phyloP scores from a whole-genome alignment of 140 eudicot genomes.

The Oenanthe javanica region DNA sequence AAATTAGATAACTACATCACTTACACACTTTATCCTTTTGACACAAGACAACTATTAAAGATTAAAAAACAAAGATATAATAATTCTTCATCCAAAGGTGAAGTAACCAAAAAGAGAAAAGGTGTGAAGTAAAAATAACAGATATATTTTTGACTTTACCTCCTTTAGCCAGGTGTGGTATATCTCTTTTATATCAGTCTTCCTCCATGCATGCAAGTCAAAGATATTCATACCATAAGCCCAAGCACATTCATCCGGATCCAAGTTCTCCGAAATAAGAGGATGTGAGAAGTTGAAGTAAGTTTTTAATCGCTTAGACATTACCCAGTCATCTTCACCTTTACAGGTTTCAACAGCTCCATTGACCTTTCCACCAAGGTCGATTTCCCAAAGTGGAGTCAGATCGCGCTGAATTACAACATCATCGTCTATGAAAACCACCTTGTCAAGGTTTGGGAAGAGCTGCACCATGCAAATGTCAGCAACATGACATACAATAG shows the following conservation, averaged over 20 bases:
- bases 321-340: constrained; percentile 62
- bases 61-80: not conserved
- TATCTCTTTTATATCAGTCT: constrained; percentile 70
- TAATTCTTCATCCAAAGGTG: not conserved
- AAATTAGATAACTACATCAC: not conserved
- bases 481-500: constrained; percentile 13
- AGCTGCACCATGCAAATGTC: constrained; percentile 25
- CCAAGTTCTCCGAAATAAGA: constrained; percentile 39
- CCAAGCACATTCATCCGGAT: constrained; percentile 69
- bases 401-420: constrained; percentile 51
- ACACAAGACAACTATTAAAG: not conserved
- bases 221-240: constrained; percentile 75
- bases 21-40: not conserved
- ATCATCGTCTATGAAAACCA: constrained; percentile 62
- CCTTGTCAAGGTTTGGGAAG: constrained; percentile 55
- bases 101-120: not conserved
- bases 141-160: constrained; percentile 28
- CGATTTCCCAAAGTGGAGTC: constrained; percentile 52
- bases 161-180: constrained; percentile 96
- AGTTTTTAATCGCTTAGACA: constrained; percentile 48
- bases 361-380: constrained; percentile 51
- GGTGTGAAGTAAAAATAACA: not conserved
- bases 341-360: constrained; percentile 63
- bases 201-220: constrained; percentile 87
- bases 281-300: constrained; percentile 64